Base-by-base conservation (phyloP, 106 monocot genomes). In the Apostasia ramifera region DNA sequence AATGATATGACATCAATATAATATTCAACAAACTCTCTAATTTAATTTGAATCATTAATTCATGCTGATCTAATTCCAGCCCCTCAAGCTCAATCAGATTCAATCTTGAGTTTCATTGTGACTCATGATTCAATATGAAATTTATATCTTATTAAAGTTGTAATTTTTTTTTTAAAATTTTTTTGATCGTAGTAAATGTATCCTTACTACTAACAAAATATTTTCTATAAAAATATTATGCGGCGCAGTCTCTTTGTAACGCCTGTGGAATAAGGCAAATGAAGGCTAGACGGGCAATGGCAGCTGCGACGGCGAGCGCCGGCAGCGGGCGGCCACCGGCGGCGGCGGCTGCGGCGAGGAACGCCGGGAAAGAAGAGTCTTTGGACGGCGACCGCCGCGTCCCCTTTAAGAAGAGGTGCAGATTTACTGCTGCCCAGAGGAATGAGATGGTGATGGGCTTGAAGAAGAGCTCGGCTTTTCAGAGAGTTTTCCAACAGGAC, bases 351-450 rank as follows among this genome's bases (percentile, higher is more conserved):
- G 49, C 8, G 53, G 48, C 47, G n/a, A 59, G 12, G 5, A 38
- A 67, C 12, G 58, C 56, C 47, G 11, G 15, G 5, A 83, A 80
- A 8, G 79, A 77, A 72, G 70, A 66, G 49, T 47, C 78, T 10
- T 15, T 10, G 40, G 66, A 67, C 5, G 61, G 44, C 1, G 78
- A 77, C 51, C 63, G 62, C 40, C 70, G 68, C 1, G 45, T 88
- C 46, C 95, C 95, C n/a, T 88, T 83, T 75, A 95, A 95, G 95
- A 95, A 95, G 63, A 74, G 91, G 73, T 91, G 77, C 86, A 95
- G 82, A 73, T 76, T 84, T 71, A 44, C 54, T 53, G 26, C 65
- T 14, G 6, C 74, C 57, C 59, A 76, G 63, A 75, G 75, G 55
- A 79, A 81, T 37, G 85, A 87, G 15, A 48, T 87, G 13, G 74